Percentiles rank a stretch among this genome's conserved stretches.
Conservation (phyloP, 768 basidiomycete species). For the Panaeolus cyanescens region DNA sequence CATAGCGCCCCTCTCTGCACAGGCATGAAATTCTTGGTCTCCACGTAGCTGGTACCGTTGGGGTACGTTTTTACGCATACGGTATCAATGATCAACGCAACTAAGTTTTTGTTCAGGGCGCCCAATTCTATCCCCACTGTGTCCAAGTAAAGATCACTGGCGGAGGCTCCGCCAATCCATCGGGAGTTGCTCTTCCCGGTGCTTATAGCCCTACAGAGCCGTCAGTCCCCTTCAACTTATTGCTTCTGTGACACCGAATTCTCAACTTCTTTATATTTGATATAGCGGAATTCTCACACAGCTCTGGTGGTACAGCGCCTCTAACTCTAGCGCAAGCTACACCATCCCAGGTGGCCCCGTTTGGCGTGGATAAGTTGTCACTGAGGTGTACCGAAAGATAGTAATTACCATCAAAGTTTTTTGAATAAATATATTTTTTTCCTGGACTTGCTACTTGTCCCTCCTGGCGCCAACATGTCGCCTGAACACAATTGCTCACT, state of each 20-base stretch:
- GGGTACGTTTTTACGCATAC: constrained; percentile 11
- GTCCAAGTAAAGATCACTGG: constrained; percentile 37
- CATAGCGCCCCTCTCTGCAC: not conserved
- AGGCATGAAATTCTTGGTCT: constrained; percentile 36
- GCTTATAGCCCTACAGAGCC: constrained; percentile 35
- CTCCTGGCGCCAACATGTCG: too few species aligned
- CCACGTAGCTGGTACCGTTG: constrained; percentile 34
- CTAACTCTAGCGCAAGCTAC: constrained; percentile 10
- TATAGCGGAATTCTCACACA: constrained; percentile 2
- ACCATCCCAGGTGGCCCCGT: constrained; percentile 3
- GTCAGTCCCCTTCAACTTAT: not conserved
- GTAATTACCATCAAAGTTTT: too few species aligned
- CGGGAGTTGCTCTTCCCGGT: constrained; percentile 38
- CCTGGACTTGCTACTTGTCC: too few species aligned
- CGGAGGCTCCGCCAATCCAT: constrained; percentile 32
- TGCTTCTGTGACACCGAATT: not conserved
- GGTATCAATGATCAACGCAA: not conserved
- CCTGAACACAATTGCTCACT: too few species aligned
- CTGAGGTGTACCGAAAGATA: too few species aligned
- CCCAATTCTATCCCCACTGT: constrained; percentile 38
- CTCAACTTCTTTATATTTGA: not conserved
- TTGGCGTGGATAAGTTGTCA: not conserved
- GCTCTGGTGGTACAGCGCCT: constrained; percentile 12
- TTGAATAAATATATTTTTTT: too few species aligned
- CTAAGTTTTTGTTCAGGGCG: constrained; percentile 12